Percentiles rank a stretch among this genome's conserved stretches.
Evolutionary conservation across 306 rosid genomes (phyloP).

Genomic region (Leucaena leucocephala): DNA sequence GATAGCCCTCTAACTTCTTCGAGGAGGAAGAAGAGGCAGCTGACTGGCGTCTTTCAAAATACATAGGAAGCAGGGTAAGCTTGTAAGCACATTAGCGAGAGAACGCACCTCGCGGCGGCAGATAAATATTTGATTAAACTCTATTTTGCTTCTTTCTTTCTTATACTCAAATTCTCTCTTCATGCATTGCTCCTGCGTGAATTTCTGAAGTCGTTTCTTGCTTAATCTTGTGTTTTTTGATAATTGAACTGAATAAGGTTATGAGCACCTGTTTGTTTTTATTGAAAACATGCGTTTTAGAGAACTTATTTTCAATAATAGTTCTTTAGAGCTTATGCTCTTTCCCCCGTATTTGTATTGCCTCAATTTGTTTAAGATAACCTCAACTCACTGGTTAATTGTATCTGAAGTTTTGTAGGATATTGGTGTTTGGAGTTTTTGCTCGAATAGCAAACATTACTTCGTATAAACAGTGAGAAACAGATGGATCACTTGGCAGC

Average conservation of each 20-base stretch:
- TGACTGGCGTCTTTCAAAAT: too few relatives aligned
- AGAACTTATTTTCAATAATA: neutral
- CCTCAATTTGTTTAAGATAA: neutral
- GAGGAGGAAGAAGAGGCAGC: too few relatives aligned
- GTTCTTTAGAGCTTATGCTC: neutral
- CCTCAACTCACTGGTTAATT: neutral
- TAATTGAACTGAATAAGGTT: neutral
- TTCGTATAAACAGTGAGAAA: slow-evolving; percentile 17
- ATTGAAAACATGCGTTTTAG: neutral
- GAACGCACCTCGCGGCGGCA: neutral
- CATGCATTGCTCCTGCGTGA: slow-evolving; percentile 1
- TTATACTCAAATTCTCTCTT: neutral
- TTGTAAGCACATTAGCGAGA: too few relatives aligned
- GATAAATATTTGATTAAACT: neutral
- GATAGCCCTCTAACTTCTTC: too few relatives aligned
- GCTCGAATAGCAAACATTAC: neutral
- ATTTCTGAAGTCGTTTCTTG: neutral
- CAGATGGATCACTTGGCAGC: slow-evolving; percentile 68
- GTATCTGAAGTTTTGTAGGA: neutral
- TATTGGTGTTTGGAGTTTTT: slow-evolving; percentile 10
- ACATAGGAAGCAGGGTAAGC: neutral
- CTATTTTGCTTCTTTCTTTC: neutral
- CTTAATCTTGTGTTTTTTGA: neutral
- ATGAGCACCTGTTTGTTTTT: neutral
- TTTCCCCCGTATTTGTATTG: neutral